These are phyloP conservation scores for Mallotus japonicus DNA, from an alignment of 441 rosid species.

Conservation along the genomic window DNA sequence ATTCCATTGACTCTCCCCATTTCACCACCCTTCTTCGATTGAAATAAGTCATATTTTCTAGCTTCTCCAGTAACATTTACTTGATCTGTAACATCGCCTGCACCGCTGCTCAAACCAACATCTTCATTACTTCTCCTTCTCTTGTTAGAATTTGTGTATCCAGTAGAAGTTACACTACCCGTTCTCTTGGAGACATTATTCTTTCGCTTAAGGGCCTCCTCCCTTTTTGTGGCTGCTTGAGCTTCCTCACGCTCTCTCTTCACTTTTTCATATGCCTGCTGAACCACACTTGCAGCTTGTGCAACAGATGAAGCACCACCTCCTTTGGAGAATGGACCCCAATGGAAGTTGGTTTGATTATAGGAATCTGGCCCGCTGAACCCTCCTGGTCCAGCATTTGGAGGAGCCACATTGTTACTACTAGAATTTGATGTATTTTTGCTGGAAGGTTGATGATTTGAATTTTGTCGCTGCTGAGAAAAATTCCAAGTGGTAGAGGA, in stretches of 20 bases:
- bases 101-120: constrained; percentile 23
- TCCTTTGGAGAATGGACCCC: constrained; percentile 35
- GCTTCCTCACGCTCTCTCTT: constrained; percentile 41
- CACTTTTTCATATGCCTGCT: constrained; percentile 39
- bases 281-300: constrained; percentile 42
- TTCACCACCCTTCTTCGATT: constrained; percentile 29
- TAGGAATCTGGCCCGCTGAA: constrained; percentile 20
- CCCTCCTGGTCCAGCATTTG: constrained; percentile 17
- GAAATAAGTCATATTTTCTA: constrained; percentile 27
- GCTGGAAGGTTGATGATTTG: constrained; percentile 25
- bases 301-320: constrained; percentile 33
- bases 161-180: constrained; percentile 31
- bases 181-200: constrained; percentile 37
- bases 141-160: constrained; percentile 34
- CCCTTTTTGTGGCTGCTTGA: constrained; percentile 39
- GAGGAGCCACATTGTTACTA: constrained; percentile 15
- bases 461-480: constrained; percentile 27
- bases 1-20: constrained; percentile 37
- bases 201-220: constrained; percentile 42
- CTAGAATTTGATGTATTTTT: constrained; percentile 22
- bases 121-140: constrained; percentile 41
- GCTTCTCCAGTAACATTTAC: constrained; percentile 26
- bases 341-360: constrained; percentile 24
- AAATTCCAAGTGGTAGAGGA: constrained; percentile 32
- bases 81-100: constrained; percentile 29